Evolutionary conservation across 306 rosid genomes (phyloP), one percentile per base, ranked within the genome.

Genomic region (Rosa persica): DNA sequence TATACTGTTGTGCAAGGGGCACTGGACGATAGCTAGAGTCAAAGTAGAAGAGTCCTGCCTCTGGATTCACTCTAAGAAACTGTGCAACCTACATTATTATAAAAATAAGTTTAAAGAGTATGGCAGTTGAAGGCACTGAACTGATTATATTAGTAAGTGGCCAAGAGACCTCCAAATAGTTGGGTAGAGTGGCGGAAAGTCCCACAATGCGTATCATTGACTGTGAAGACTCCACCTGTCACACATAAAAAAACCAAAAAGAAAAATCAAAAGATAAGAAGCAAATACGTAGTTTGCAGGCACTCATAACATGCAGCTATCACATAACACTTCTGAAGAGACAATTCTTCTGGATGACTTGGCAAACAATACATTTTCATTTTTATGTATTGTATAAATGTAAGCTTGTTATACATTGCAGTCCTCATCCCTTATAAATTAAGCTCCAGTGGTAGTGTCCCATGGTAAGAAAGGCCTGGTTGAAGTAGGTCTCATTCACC

Each of bases 131-230:
- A 81, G 72, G 72, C 75, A 76, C 75, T 12, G 25, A 82, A 47
- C 75, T 64, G 85, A 67, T 38, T 43, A 82, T 72, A 72, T 52
- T 44, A 68, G 57, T 65, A 76, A 57, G 69, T 78, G 83, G 72
- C 74, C 76, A 83, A 78, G 77, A 70, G 70, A 94, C 98, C 97
- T 94, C 98, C 55, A 92, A 85, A 84, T 92, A 94, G 83, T 94
- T 94, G 57, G 98, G 98, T 75, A 94, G 91, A 20, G 98, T 94
- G 69, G 98, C 98, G 27, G 98, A 94, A 80, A 94, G 97, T 82
- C 98, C 98, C 82, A 94, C 98, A 74, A 94, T 94, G 76, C 97
- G 97, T 85, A 94, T 94, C 98, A 94, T 92, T 75, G 97, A 71
- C 81, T 94, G 98, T 72, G 92, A 85, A 65, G 98, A 90, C 79